Conservation (phyloP, 2,329 filamentous ascomycete genomes). For the Trichoderma guizhouense region DNA sequence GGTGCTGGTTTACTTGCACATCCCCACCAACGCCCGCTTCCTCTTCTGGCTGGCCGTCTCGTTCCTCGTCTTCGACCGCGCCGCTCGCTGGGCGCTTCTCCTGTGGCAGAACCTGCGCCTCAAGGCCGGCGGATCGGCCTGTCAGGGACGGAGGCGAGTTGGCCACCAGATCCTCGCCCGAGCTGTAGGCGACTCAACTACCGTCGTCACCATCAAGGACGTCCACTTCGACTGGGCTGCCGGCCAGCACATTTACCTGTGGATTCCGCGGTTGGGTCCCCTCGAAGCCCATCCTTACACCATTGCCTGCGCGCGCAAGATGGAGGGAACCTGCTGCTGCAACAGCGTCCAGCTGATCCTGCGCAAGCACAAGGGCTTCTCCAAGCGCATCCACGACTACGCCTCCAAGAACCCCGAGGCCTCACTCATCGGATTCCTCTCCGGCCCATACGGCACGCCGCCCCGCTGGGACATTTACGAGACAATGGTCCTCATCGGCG, state of each 20-base stretch:
- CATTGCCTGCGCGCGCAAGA: constrained; percentile 53
- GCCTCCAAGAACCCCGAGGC: constrained; percentile 38
- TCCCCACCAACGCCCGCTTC: constrained; percentile 56
- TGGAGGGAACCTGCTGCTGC: constrained; percentile 51
- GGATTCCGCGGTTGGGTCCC: constrained; percentile 53
- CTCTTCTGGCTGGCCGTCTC: constrained; percentile 66
- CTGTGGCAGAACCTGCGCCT: constrained; percentile 52
- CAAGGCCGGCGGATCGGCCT: constrained; percentile 38
- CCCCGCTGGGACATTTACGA: constrained; percentile 58
- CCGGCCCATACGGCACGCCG: constrained; percentile 55
- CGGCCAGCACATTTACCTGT: constrained; percentile 60
- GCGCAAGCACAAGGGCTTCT: constrained; percentile 55
- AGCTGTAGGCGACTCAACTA: constrained; percentile 50
- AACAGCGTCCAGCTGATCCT: constrained; percentile 59
- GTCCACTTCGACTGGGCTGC: constrained; percentile 58
- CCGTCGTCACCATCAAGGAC: constrained; percentile 57
- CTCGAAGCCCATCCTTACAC: constrained; percentile 61
- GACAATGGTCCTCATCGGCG: constrained; percentile 57
- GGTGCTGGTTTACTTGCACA: constrained; percentile 61
- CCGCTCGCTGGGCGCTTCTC: constrained; percentile 47
- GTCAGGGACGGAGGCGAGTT: constrained; percentile 46
- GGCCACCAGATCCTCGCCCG: constrained; percentile 52
- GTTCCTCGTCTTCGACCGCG: constrained; percentile 60
- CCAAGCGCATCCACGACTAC: constrained; percentile 48
- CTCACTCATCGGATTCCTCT: constrained; percentile 43